These are phyloP conservation scores for Erodium texanum DNA, from an alignment of 441 rosid species.

Conservation along the genomic window DNA sequence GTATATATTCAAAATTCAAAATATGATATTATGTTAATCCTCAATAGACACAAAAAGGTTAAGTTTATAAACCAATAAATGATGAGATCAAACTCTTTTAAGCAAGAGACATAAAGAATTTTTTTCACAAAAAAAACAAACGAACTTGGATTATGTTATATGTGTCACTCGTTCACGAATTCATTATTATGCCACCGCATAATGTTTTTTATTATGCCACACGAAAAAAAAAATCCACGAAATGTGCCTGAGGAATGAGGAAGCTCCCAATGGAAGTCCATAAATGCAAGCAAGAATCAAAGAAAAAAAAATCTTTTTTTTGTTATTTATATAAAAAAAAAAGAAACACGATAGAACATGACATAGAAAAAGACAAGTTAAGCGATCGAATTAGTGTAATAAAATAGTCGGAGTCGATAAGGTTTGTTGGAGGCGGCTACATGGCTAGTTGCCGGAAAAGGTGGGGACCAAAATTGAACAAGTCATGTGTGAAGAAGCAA, in stretches of 20 bases:
- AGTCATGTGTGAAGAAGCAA: neutral
- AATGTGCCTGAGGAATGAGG: neutral
- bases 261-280: neutral
- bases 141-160: too few species aligned
- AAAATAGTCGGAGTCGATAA: neutral
- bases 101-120: too few species aligned
- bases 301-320: neutral
- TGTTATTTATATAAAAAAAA: neutral
- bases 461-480: neutral
- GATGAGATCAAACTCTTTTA: too few species aligned
- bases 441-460: neutral
- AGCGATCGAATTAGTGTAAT: neutral
- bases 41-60: too few species aligned
- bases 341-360: neutral
- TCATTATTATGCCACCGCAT: too few species aligned
- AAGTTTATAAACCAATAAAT: too few species aligned
- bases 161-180: too few species aligned
- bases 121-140: too few species aligned
- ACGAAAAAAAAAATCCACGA: neutral
- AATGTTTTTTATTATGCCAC: too few species aligned
- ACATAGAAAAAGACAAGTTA: neutral
- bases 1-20: too few species aligned
- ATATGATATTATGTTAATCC: too few species aligned
- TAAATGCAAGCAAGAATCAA: neutral
- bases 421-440: conserved; percentile 3